Evolutionary conservation across 106 monocot species (phyloP), one percentile per base, ranked within the genome.

Genomic region (Posidonia australis): DNA sequence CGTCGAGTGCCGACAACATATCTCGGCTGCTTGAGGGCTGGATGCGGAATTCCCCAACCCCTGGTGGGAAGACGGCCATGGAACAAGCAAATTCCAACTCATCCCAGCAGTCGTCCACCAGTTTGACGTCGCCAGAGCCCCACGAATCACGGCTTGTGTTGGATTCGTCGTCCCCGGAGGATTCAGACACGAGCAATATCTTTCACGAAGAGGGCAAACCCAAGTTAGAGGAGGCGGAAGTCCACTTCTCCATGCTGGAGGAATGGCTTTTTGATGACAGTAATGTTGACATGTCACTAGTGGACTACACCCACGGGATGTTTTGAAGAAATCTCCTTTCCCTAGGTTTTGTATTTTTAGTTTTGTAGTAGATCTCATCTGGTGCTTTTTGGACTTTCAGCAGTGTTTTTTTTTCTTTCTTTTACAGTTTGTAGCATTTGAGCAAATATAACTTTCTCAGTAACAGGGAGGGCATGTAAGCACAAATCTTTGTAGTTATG

Each of bases 191-290:
- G 26, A 58, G 42, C 31, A 42, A 44, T 12, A 23, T 56, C 29
- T 36, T 36, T 7, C 36, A 7, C 36, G 5, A 36, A 36, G 36
- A 36, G 36, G 36, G 36, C 36, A 36, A 36, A 7, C 5, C 36
- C 36, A 7, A 2, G 5, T 7, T 7, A 7, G 2, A 2, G 36
- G 36, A 36, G 36, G 2, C 2, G 5, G 36, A 36, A 36, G 36
- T 2, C 7, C 36, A 36, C 58, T 28, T 66, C 54, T 82, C 77
- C 1, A 46, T 56, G 46, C 51, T 82, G 10, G 81, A 77, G 66
- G 66, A 59, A 26, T 82, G 81, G 81, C 53, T 82, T 41, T 64
- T 82, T 21, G 81, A 82, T 61, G 69, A 69, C 27, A 24, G 46
- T 20, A 13, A 26, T 46, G 13, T 68, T n/a, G 67, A 44, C 55